Base-by-base conservation (phyloP, 345 rosid species). In the Eutrema japonicum region DNA sequence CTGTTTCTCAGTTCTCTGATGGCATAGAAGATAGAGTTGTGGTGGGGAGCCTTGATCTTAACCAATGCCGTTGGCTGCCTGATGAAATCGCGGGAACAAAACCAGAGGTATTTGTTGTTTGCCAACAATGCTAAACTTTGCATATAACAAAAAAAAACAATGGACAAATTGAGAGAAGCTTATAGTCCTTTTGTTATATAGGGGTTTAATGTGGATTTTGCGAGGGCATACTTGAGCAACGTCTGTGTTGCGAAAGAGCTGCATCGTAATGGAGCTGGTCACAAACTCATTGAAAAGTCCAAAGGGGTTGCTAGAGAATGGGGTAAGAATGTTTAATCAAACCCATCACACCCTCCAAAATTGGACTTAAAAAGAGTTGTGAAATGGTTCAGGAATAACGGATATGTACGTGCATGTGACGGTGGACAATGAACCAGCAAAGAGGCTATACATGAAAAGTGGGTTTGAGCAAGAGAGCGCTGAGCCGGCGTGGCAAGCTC, bases 401-500 rank as follows among this genome's bases (percentile, higher is more conserved):
- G 98, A 94, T 82, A 64, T 91, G 76, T 94, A 94, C 73, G 98
- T 94, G 49, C 98, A 94, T 73, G 97, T 86, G 3, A 88, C 98
- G 7, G 81, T 91, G 8, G 77, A 83, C 80, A 94, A 94, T 76
- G 92, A 86, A 81, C 85, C 93, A 0, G 97, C 96, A 11, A 89
- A 86, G 87, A 89, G 82, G 49, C 77, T 91, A 49, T 94, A 94
- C 85, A 68, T 70, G 76, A 91, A 88, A 81, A 85, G 87, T 63
- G 95, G 97, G 41, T 94, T 94, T 13, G 48, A 77, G 41, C 82
- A 72, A 29, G 97, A 94, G 76, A 83, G 52, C 6, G 88, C 87
- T 6, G 98, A 94, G 73, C 98, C 96, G 10, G 91, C 96, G 10
- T 91, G 98, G 97, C 96, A 88, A 87, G 96, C 98, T 37, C 85